Evolutionary conservation across 306 rosid species (phyloP).

Genomic region (Glycine soja): DNA sequence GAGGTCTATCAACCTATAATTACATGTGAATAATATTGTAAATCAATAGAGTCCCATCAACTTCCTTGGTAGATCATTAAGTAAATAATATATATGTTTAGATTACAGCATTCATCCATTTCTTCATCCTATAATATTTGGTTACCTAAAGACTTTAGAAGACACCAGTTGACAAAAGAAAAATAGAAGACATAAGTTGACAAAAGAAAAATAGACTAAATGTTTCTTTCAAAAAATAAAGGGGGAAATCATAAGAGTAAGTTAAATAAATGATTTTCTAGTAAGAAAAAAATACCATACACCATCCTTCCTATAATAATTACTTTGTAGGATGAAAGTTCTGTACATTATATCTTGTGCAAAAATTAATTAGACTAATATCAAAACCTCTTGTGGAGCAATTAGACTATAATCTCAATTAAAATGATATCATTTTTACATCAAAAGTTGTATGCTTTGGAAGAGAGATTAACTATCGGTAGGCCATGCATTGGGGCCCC

Average conservation of each 20-base stretch:
- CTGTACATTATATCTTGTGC: neutral
- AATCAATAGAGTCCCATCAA: too few species aligned
- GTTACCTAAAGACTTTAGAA: too few species aligned
- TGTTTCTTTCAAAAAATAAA: constrained; percentile 5
- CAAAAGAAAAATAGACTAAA: constrained; percentile 40
- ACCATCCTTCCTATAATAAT: neutral
- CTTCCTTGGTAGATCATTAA: too few species aligned
- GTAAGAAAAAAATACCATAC: neutral
- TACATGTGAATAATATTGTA: too few species aligned
- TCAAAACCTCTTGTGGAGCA: too few species aligned
- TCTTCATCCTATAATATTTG: too few species aligned
- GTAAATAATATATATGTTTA: too few species aligned
- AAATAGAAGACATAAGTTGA: constrained; percentile 46
- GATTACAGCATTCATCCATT: too few species aligned
- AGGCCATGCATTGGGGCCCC: constrained; percentile 30
- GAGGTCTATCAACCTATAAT: too few species aligned
- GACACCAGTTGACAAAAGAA: too few species aligned
- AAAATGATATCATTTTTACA: neutral
- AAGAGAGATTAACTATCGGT: neutral
- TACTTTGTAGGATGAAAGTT: neutral
- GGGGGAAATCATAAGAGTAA: neutral
- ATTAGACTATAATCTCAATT: neutral
- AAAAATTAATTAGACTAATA: neutral
- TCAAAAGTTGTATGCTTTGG: neutral
- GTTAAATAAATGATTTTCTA: neutral